Percentiles rank a stretch among this genome's conserved stretches.
phyloP scores from a whole-genome alignment of 2,329 filamentous ascomycete species.

The Alternaria ethzedia region DNA sequence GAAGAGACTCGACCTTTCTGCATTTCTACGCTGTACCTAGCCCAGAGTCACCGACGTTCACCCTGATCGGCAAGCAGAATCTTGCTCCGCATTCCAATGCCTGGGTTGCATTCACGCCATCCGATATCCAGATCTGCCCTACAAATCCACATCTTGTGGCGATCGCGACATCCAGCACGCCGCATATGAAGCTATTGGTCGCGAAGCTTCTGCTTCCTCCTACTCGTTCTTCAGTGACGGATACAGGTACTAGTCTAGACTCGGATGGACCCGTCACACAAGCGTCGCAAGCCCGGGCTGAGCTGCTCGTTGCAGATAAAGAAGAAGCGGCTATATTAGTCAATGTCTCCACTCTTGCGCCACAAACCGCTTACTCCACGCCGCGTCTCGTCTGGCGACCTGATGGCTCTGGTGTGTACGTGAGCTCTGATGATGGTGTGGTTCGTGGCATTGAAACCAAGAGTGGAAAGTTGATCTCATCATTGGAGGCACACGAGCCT shows the following conservation, averaged over 20 bases:
- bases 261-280: constrained; percentile 50
- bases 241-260: constrained; percentile 6
- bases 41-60: constrained; percentile 15
- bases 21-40: constrained; percentile 59
- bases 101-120: constrained; percentile 69
- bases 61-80: constrained; percentile 63
- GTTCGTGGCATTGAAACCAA: constrained; percentile 65
- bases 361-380: constrained; percentile 67
- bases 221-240: constrained; percentile 8
- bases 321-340: constrained; percentile 67
- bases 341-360: constrained; percentile 65
- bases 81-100: constrained; percentile 67
- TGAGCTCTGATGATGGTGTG: constrained; percentile 69
- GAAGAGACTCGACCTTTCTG: constrained; percentile 65
- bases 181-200: constrained; percentile 68
- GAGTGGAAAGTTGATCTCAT: constrained; percentile 63
- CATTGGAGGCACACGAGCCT: constrained; percentile 61
- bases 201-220: constrained; percentile 63
- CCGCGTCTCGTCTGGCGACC: constrained; percentile 68
- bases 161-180: constrained; percentile 65
- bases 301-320: constrained; percentile 59
- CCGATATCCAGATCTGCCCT: constrained; percentile 62
- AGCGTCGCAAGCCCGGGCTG: constrained; percentile 59
- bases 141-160: constrained; percentile 62
- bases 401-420: constrained; percentile 66